Base-by-base conservation (phyloP, 2,329 filamentous ascomycete species). In the Nothomitra cinnamomea region DNA sequence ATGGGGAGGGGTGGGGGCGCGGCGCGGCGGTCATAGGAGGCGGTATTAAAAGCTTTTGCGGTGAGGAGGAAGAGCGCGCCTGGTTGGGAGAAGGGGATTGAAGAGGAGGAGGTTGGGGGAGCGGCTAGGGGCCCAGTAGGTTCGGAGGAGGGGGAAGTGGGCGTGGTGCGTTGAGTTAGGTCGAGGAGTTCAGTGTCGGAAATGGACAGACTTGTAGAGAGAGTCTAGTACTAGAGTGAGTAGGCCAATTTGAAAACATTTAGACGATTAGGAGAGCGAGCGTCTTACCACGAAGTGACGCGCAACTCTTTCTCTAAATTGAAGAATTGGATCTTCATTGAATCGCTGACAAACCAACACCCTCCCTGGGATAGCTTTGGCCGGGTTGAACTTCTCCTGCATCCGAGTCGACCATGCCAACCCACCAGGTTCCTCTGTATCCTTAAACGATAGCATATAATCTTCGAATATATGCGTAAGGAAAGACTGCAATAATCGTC, bases 381-480 rank as follows among this genome's bases (percentile, higher is more conserved):
- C 73, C 0, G 85, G 84, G 52, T 78, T 72, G 57, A 81, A 78
- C 56, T 76, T 80, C 65, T 90, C 85, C 57, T 85, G 72, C 54
- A 88, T 65, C 51, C 85, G 70, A 13, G 76, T 69, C 1, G 79
- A 74, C 80, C 79, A 83, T 47, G 77, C 74, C 64, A 83, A 64
- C 22, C 70, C 69, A 58, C 80, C 76, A 5, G 67, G 70, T 66
- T 73, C 71, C 21, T 71, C 69, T 4, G 64, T 61, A 2, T 67
- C 64, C 2, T 63, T 62, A 17, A 75, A 58, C 5, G 69, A 68
- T n/a, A 77, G 79, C 56, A 86, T 74, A 59, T 87, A 90, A 47
- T 82, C 77, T 63, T 89, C 85, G 10, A 89, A 67, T 17, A 89
- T 69, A 62, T 85, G 84, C 0, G 83, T 87, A n/a, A 87, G 73